Conservation (phyloP, 2,329 filamentous ascomycete genomes). For the Sphaerulina populicola region DNA sequence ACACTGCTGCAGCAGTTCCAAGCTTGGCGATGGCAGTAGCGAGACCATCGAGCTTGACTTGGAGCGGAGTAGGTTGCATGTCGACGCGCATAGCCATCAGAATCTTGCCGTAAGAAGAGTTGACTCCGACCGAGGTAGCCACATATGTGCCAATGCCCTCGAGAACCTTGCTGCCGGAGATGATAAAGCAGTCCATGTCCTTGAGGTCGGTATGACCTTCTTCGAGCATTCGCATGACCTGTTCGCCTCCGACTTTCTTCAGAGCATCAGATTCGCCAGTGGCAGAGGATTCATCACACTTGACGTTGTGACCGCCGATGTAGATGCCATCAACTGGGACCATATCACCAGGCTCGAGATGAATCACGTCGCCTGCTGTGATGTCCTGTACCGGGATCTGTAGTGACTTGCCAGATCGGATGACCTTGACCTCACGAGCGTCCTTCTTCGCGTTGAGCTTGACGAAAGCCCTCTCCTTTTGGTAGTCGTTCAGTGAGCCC, state of each 20-base stretch:
- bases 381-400: slow-evolving; percentile 64
- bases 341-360: slow-evolving; percentile 64
- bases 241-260: slow-evolving; percentile 56
- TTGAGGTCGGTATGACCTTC: slow-evolving; percentile 53
- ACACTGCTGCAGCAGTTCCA: slow-evolving; percentile 64
- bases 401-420: slow-evolving; percentile 61
- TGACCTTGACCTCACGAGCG: slow-evolving; percentile 62
- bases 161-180: slow-evolving; percentile 72
- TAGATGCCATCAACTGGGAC: slow-evolving; percentile 63
- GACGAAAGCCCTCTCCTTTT: slow-evolving; percentile 72
- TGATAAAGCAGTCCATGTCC: slow-evolving; percentile 75
- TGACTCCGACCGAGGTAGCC: slow-evolving; percentile 65
- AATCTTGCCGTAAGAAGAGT: slow-evolving; percentile 68
- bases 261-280: slow-evolving; percentile 68
- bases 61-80: slow-evolving; percentile 67
- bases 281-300: slow-evolving; percentile 65
- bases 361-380: slow-evolving; percentile 64
- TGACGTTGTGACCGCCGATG: slow-evolving; percentile 58
- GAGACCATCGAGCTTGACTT: slow-evolving; percentile 68
- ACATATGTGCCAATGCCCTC: slow-evolving; percentile 69
- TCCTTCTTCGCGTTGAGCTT: slow-evolving; percentile 75
- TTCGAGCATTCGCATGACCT: slow-evolving; percentile 55
- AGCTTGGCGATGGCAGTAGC: slow-evolving; percentile 72
- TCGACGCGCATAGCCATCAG: slow-evolving; percentile 71
- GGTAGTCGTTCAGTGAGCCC: slow-evolving; percentile 71